Percentiles rank a stretch among this genome's conserved stretches.
Evolutionary conservation across 495 filamentous ascomycete genomes (phyloP).

Genomic region (Massariosphaeria phaeospora): DNA sequence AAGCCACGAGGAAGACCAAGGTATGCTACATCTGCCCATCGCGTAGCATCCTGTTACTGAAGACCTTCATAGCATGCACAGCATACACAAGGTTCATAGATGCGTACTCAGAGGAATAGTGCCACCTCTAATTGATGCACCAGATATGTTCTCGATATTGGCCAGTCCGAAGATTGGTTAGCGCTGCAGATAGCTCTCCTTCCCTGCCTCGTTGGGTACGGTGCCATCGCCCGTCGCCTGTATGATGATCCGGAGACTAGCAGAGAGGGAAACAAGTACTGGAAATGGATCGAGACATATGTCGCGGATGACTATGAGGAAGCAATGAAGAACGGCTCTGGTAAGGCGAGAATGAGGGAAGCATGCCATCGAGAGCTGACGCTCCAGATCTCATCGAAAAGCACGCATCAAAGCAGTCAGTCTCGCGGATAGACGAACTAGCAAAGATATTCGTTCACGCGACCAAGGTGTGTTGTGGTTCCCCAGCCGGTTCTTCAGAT

Average conservation of each 20-base stretch:
- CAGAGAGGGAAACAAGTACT: slow-evolving; percentile 69
- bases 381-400: slow-evolving; percentile 62
- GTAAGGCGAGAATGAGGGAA: slow-evolving; percentile 40
- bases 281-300: slow-evolving; percentile 87
- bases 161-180: slow-evolving; percentile 78
- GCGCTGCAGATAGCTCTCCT: slow-evolving; percentile 76
- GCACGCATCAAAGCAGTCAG: slow-evolving; percentile 64
- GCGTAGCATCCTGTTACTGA: background rate
- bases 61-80: slow-evolving; percentile 52
- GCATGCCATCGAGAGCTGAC: slow-evolving; percentile 7
- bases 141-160: slow-evolving; percentile 83
- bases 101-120: slow-evolving; percentile 1
- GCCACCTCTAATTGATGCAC: background rate
- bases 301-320: slow-evolving; percentile 68
- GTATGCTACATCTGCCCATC: slow-evolving; percentile 41
- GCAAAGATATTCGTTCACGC: slow-evolving; percentile 78
- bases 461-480: slow-evolving; percentile 55
- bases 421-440: slow-evolving; percentile 70
- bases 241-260: slow-evolving; percentile 53
- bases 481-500: background rate
- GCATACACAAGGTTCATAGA: slow-evolving; percentile 59
- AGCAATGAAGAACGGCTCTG: slow-evolving; percentile 61
- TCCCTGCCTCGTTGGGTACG: slow-evolving; percentile 83
- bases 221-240: slow-evolving; percentile 64
- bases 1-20: slow-evolving; percentile 64